Evolutionary conservation across 106 monocot species (phyloP).

Genomic region (Dendrobium nobile): DNA sequence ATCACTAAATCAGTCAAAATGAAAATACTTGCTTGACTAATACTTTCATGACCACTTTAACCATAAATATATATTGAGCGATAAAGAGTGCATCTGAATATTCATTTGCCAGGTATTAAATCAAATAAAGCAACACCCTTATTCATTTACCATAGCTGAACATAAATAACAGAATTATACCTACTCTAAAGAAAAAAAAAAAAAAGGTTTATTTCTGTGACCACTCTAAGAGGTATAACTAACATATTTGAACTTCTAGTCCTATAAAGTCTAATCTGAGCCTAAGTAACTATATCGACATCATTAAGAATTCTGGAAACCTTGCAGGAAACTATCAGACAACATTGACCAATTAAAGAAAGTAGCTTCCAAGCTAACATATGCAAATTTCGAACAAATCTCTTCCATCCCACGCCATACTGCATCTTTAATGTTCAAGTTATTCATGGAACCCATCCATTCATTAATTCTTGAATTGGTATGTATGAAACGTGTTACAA

Average conservation of each 20-base stretch:
- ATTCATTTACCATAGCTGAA: background rate
- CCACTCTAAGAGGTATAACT: background rate
- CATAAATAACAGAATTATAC: background rate
- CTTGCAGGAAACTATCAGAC: background rate
- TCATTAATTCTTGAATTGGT: background rate
- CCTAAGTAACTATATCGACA: background rate
- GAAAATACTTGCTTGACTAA: too few relatives aligned
- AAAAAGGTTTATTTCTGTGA: background rate
- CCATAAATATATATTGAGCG: too few relatives aligned
- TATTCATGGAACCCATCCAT: background rate
- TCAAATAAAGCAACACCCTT: too few relatives aligned
- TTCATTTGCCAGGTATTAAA: too few relatives aligned
- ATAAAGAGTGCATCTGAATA: too few relatives aligned
- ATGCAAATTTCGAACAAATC: background rate
- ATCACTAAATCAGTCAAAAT: too few relatives aligned
- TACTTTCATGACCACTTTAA: too few relatives aligned
- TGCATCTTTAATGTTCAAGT: background rate
- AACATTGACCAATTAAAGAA: background rate
- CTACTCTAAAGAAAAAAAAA: background rate
- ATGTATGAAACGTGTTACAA: background rate
- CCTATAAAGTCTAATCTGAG: background rate
- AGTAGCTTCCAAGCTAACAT: background rate
- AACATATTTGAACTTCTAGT: background rate
- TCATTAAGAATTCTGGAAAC: background rate
- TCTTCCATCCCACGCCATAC: background rate